phyloP scores from a whole-genome alignment of 768 basidiomycete genomes.

The Leccinum imitatum region DNA sequence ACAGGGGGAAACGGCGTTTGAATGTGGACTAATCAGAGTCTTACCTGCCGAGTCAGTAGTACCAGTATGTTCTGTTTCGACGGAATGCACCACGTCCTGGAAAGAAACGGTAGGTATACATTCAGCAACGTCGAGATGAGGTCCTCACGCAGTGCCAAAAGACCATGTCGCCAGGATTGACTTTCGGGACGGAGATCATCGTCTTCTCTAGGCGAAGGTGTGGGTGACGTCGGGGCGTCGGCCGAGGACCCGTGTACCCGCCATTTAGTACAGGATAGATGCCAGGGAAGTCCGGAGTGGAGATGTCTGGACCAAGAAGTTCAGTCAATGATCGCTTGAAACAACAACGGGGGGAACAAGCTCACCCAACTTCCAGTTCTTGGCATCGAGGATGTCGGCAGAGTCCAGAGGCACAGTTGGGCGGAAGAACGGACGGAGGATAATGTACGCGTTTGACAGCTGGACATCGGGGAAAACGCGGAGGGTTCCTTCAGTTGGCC shows the following conservation, averaged over 20 bases:
- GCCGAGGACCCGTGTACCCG: constrained; percentile 41
- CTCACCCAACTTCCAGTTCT: constrained; percentile 54
- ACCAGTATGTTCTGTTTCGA: constrained; percentile 53
- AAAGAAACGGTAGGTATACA: constrained; percentile 2
- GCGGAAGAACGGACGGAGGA: constrained; percentile 76
- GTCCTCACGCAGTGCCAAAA: constrained; percentile 67
- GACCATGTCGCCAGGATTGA: constrained; percentile 74
- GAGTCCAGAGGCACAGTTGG: constrained; percentile 42
- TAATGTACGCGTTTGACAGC: constrained; percentile 68
- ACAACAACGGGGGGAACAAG: constrained; percentile 16
- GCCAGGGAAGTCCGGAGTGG: constrained; percentile 52
- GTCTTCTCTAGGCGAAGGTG: constrained; percentile 61
- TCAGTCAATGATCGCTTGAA: constrained; percentile 19
- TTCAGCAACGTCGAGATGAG: neutral
- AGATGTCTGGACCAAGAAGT: constrained; percentile 38
- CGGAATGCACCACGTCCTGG: constrained; percentile 47
- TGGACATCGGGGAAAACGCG: constrained; percentile 66
- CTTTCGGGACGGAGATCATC: constrained; percentile 71
- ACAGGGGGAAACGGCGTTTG: neutral
- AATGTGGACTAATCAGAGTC: neutral
- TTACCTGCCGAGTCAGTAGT: constrained; percentile 54
- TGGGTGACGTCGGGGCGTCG: constrained; percentile 59
- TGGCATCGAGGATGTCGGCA: constrained; percentile 43
- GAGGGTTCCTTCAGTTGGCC: constrained; percentile 68
- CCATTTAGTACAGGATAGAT: constrained; percentile 26